These are phyloP conservation scores for Monosporascus sp. DNA, from an alignment of 2,329 filamentous ascomycete species.

Conservation along the genomic window DNA sequence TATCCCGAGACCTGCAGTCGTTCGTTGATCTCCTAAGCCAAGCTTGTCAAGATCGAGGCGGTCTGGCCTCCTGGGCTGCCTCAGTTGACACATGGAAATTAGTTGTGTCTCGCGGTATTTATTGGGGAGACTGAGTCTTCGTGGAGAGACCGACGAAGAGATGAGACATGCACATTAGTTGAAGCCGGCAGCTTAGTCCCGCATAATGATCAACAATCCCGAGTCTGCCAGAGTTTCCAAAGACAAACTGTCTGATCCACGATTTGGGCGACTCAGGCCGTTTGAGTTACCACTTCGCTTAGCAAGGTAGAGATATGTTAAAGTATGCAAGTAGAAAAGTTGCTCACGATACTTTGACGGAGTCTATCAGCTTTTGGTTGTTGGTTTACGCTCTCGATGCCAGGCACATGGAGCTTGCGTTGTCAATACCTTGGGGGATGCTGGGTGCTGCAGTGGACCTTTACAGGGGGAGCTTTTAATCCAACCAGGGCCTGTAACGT, in stretches of 20 bases:
- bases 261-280: background rate
- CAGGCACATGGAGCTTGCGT: too few relatives aligned
- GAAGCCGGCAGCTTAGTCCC: background rate
- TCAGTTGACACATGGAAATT: background rate
- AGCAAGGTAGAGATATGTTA: too few relatives aligned
- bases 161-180: background rate
- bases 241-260: background rate
- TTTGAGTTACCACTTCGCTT: background rate
- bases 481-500: constrained; percentile 13
- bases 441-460: too few relatives aligned
- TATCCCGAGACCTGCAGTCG: background rate
- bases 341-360: too few relatives aligned
- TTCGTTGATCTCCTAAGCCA: background rate
- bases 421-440: too few relatives aligned
- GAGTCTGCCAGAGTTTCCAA: background rate
- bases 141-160: background rate
- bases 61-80: background rate
- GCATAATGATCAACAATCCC: background rate
- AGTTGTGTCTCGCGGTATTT: background rate
- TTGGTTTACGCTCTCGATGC: too few relatives aligned
- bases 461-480: background rate
- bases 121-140: background rate
- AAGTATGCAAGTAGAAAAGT: too few relatives aligned
- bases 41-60: background rate
- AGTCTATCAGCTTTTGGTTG: too few relatives aligned